phyloP scores from a whole-genome alignment of 202 grass and related monocot genomes.

The Bolboschoenoplectus hybrid region DNA sequence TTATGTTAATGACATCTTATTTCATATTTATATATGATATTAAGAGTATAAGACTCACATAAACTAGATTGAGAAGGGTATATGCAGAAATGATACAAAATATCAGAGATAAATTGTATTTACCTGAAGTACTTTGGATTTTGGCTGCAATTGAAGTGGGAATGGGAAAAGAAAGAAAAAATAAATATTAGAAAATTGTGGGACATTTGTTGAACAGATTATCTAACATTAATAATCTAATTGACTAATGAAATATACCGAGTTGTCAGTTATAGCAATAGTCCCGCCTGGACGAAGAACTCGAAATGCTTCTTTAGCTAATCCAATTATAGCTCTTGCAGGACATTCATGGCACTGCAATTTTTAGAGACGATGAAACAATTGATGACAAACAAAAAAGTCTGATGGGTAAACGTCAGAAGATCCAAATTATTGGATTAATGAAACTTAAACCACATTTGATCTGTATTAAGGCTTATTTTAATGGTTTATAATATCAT shows the following conservation, averaged over 20 bases:
- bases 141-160: slow-evolving; percentile 48
- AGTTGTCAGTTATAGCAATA: slow-evolving; percentile 79
- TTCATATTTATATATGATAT: not conserved
- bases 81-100: not conserved
- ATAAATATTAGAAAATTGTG: not conserved
- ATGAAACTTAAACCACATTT: not conserved
- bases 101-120: slow-evolving; percentile 10
- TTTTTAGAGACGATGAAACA: slow-evolving; percentile 5
- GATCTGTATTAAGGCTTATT: not conserved
- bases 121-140: slow-evolving; percentile 90
- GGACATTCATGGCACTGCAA: slow-evolving; percentile 85
- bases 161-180: slow-evolving; percentile 28
- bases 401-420: not conserved
- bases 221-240: not conserved
- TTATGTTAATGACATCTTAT: slow-evolving; percentile 3
- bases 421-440: not conserved
- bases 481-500: not conserved
- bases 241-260: slow-evolving; percentile 44
- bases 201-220: not conserved
- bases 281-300: slow-evolving; percentile 70
- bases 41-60: not conserved
- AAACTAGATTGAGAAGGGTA: not conserved
- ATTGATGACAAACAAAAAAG: not conserved
- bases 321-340: slow-evolving; percentile 58
- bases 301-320: slow-evolving; percentile 73